These are phyloP conservation scores for Pseudogymnoascus sp. DNA, from an alignment of 2,329 filamentous ascomycete species.

Conservation along the genomic window DNA sequence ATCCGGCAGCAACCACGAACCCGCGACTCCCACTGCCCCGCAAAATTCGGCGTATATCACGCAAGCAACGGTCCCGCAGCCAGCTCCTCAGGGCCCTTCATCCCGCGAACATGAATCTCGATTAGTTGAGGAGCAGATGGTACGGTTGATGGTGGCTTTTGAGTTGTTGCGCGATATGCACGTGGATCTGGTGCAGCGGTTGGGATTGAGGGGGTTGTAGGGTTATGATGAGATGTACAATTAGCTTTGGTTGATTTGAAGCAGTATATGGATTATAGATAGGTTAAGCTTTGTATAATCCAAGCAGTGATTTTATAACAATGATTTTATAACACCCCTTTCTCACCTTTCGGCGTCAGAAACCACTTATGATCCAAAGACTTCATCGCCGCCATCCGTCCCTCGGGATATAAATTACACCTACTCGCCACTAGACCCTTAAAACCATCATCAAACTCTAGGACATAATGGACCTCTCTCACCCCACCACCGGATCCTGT, in stretches of 20 bases:
- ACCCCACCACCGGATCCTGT: no score
- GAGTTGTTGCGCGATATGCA: neutral
- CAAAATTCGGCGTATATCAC: neutral
- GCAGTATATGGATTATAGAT: neutral
- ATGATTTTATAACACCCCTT: neutral
- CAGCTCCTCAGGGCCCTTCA: neutral
- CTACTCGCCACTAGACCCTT: no score
- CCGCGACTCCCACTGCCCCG: neutral
- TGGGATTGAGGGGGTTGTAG: neutral
- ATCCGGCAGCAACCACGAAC: neutral
- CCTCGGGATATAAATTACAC: no score
- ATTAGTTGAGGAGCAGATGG: neutral
- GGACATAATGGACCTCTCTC: no score
- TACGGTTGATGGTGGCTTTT: neutral
- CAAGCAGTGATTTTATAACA: neutral
- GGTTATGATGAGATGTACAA: neutral
- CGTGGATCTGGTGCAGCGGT: neutral
- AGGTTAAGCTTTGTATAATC: neutral
- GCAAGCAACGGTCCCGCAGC: neutral
- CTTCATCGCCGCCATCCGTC: neutral
- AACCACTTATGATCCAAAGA: neutral
- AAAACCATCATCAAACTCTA: no score
- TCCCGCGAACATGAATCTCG: neutral
- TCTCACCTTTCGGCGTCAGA: neutral
- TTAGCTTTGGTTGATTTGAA: neutral